Conservation (phyloP, 257 asterid genomes). For the Jasminum sambac region DNA sequence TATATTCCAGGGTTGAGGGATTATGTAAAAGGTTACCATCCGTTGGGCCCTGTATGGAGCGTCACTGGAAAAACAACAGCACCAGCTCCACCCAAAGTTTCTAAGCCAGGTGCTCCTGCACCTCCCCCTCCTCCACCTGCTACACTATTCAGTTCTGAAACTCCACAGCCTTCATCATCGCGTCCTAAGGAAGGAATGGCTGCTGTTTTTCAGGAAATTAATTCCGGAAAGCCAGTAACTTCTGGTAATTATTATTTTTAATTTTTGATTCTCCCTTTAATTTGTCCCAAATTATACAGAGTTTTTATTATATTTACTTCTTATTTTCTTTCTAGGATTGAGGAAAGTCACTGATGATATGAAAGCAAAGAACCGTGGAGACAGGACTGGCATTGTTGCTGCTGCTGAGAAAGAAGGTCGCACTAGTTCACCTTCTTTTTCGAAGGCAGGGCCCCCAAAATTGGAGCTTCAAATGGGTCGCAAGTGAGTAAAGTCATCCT, state of each 20-base stretch:
- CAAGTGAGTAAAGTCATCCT: slow-evolving; percentile 62
- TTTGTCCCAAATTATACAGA: background rate
- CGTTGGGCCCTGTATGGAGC: slow-evolving; percentile 97
- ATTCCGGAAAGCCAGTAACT: slow-evolving; percentile 79
- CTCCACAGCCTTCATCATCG: slow-evolving; percentile 71
- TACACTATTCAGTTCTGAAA: slow-evolving; percentile 67
- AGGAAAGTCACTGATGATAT: slow-evolving; percentile 91
- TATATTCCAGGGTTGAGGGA: slow-evolving; percentile 94
- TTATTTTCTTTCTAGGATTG: slow-evolving; percentile 50
- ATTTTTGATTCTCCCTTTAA: background rate
- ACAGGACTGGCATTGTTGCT: slow-evolving; percentile 66
- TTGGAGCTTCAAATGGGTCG: slow-evolving; percentile 99
- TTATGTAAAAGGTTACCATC: slow-evolving; percentile 81
- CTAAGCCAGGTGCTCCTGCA: slow-evolving; percentile 63
- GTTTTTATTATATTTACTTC: slow-evolving; percentile 13
- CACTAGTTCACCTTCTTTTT: slow-evolving; percentile 51
- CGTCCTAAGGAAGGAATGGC: slow-evolving; percentile 88
- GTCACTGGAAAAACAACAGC: slow-evolving; percentile 59
- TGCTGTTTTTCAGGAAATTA: slow-evolving; percentile 89
- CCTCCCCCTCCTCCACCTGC: slow-evolving; percentile 94
- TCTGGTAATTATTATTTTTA: slow-evolving; percentile 49
- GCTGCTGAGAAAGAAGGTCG: slow-evolving; percentile 59
- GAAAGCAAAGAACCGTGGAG: slow-evolving; percentile 88
- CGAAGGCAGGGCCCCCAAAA: slow-evolving; percentile 86
- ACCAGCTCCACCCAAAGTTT: slow-evolving; percentile 56